Evolutionary conservation across 1,284 basidiomycete species (phyloP), one percentile per base, ranked within the genome.

Genomic region (Ganoderma lucidum): DNA sequence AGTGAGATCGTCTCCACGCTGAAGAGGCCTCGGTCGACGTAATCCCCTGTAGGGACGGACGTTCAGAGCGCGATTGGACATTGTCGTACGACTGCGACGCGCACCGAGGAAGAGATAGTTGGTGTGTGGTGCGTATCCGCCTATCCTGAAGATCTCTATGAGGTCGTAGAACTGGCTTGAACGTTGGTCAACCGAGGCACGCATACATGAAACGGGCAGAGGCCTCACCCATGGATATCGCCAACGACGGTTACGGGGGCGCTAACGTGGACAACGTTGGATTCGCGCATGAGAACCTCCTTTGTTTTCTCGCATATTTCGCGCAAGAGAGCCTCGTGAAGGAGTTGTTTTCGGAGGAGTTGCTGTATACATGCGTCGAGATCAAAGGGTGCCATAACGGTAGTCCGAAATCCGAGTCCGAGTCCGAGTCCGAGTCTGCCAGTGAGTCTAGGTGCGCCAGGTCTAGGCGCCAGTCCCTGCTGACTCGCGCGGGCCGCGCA

Each of bases 171-270:
- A 99, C 88, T 99, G 97, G 70, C 96, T 97, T 87, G 82, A 76
- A 75, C 70, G 70, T 70, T 68, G 70, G 69, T 78, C 70, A 78
- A 71, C 67, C 63, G 60, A 42, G n/a, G 74, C 66, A 59, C 65
- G 65, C 62, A 68, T 65, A 70, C 60, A 60, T 69, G 51, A 32
- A 48, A 48, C 68, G 48, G 51, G 59, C 70, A 72, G 69, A 76
- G 69, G 63, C 84, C 93, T 88, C 82, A 97, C 96, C 96, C 97
- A 81, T 99, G 97, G 66, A 99, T 99, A 80, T 99, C 98, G 66
- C 98, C 98, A 39, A 99, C 97, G 39, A 99, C 98, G 0, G 98
- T 99, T 58, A 99, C 96, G n/a, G 98, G 98, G 1, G 97, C 94
- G 71, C 91, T 93, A 75, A 99, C 95, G 79, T 99, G 98, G 15